Evolutionary conservation across 164 flowering plant species (phyloP).

Genomic region (Aristolochia californica): DNA sequence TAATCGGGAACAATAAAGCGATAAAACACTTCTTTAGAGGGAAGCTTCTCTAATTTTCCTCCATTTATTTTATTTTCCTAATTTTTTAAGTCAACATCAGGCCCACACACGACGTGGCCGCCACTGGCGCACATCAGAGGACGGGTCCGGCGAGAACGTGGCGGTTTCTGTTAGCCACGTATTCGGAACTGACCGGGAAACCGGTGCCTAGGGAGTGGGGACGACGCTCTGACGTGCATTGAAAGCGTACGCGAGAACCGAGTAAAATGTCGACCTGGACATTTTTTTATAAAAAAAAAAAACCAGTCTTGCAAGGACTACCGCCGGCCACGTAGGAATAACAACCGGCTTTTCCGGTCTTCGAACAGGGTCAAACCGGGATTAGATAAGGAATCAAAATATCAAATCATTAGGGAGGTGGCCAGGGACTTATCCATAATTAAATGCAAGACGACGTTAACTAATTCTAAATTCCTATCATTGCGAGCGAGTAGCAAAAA

Average conservation of each 20-base stretch:
- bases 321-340: background rate
- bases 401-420: constrained; percentile 1
- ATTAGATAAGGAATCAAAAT: constrained; percentile 6
- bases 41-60: background rate
- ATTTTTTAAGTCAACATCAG: no score
- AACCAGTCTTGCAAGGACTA: no score
- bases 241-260: constrained; percentile 4
- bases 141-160: no score
- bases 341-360: constrained; percentile 2
- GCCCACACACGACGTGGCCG: no score
- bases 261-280: background rate
- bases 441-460: background rate
- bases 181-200: background rate
- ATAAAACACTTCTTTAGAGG: background rate
- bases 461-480: no score
- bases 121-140: no score
- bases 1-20: background rate
- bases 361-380: constrained; percentile 15
- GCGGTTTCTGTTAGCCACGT: no score
- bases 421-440: background rate
- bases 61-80: background rate
- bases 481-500: no score
- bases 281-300: background rate
- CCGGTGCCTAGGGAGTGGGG: constrained; percentile 2
- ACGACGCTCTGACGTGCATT: constrained; percentile 9